Percentiles rank a stretch among this genome's conserved stretches.
Conservation (phyloP, 139 green algal genomes). For the Chlorella sorokiniana region DNA sequence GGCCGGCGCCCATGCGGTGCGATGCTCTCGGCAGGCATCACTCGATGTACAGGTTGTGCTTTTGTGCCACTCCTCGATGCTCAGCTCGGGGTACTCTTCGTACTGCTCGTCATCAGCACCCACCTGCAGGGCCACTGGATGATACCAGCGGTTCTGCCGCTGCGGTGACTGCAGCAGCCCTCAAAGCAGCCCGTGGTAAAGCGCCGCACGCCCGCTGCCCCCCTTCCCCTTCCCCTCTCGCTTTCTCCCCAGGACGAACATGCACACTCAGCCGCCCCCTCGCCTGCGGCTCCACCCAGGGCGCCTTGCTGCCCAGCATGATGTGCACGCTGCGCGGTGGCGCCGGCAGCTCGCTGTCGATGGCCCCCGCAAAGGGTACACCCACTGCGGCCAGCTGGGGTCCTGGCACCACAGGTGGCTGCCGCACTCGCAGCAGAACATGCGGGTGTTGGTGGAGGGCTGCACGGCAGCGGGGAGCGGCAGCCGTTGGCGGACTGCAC, state of each 20-base stretch:
- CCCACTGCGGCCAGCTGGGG: not conserved
- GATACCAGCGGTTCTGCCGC: conserved; percentile 6
- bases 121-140: conserved; percentile 1
- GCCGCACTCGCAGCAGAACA: conserved; percentile 59
- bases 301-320: conserved; percentile 57
- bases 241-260: not conserved
- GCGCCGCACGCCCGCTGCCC: not conserved
- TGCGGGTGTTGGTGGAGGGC: conserved; percentile 46
- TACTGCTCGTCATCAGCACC: conserved; percentile 43
- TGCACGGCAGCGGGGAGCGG: conserved; percentile 4
- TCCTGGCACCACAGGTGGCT: conserved; percentile 50
- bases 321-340: conserved; percentile 54
- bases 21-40: not conserved
- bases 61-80: conserved; percentile 65
- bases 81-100: conserved; percentile 58
- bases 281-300: conserved; percentile 51
- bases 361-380: conserved; percentile 54
- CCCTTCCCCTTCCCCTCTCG: not conserved
- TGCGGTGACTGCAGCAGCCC: not conserved
- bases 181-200: not conserved
- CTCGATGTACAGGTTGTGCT: conserved; percentile 37
- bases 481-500: no score
- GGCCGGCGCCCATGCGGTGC: no score
- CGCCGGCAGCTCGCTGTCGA: conserved; percentile 55
- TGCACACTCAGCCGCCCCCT: not conserved